These are phyloP conservation scores for Lanzia echinophila DNA, from an alignment of 2,329 filamentous ascomycete species.

Conservation along the genomic window DNA sequence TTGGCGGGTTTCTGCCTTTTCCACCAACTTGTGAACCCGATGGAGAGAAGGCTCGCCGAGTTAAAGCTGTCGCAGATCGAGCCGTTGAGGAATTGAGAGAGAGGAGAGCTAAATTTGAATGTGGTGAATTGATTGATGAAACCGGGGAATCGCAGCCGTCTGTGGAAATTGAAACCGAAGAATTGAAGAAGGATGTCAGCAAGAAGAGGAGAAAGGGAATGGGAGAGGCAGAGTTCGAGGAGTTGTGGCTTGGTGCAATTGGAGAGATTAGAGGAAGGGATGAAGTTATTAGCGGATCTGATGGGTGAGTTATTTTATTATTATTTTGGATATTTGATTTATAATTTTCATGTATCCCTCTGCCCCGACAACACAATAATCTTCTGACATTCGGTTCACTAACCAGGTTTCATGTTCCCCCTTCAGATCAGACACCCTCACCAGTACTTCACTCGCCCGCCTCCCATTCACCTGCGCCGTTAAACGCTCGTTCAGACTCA, in stretches of 20 bases:
- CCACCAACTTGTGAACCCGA: conserved; percentile 92
- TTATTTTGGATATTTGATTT: conserved; percentile 15
- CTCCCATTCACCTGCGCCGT: conserved; percentile 79
- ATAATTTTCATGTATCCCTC: not conserved
- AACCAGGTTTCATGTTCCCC: conserved; percentile 72
- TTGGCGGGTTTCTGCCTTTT: conserved; percentile 75
- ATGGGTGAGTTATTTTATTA: conserved; percentile 42
- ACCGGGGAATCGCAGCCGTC: conserved; percentile 52
- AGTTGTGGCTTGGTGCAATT: conserved; percentile 71
- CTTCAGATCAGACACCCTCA: conserved; percentile 71
- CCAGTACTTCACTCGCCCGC: conserved; percentile 83
- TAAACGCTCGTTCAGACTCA: conserved; percentile 70
- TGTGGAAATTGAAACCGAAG: conserved; percentile 58
- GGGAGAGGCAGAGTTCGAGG: conserved; percentile 83
- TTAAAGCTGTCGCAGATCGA: conserved; percentile 81
- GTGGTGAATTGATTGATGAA: conserved; percentile 62
- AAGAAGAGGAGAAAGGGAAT: conserved; percentile 76
- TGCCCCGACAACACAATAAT: conserved; percentile 34
- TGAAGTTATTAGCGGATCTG: conserved; percentile 47
- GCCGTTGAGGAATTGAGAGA: conserved; percentile 82
- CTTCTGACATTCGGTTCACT: conserved; percentile 59
- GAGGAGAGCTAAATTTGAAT: conserved; percentile 83
- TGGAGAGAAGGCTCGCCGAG: conserved; percentile 80
- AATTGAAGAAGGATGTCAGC: conserved; percentile 70
- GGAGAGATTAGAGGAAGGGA: conserved; percentile 61